phyloP scores from a whole-genome alignment of 495 filamentous ascomycete genomes.

The Penicillium simplicissimum region DNA sequence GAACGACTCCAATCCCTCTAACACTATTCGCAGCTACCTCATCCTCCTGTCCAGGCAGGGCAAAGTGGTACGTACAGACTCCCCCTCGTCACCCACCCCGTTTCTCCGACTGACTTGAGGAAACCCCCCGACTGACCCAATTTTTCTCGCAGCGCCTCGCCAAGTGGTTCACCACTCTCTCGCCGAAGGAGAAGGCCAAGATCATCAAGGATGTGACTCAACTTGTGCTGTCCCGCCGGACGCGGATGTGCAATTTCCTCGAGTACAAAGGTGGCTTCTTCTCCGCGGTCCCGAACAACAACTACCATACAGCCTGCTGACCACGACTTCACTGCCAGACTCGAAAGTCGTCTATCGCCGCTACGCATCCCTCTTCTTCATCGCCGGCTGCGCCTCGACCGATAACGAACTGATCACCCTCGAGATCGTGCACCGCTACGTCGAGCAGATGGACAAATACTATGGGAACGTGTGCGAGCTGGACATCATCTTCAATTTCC shows the following conservation, averaged over 20 bases:
- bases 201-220: slow-evolving; percentile 99
- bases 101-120: slow-evolving; percentile 31
- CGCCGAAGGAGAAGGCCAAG: slow-evolving; percentile 98
- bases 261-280: slow-evolving; percentile 85
- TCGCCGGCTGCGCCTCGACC: slow-evolving; percentile 89
- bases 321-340: slow-evolving; percentile 54
- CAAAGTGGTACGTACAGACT: slow-evolving; percentile 76
- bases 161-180: slow-evolving; percentile 99
- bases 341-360: slow-evolving; percentile 98
- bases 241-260: slow-evolving; percentile 99
- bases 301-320: slow-evolving; percentile 17
- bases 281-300: slow-evolving; percentile 11
- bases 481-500: slow-evolving; percentile 99
- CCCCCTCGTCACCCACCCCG: slow-evolving; percentile 48
- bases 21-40: slow-evolving; percentile 72
- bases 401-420: slow-evolving; percentile 98
- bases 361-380: slow-evolving; percentile 99
- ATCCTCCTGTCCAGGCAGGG: slow-evolving; percentile 97
- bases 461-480: slow-evolving; percentile 99
- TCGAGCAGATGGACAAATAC: slow-evolving; percentile 99
- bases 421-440: slow-evolving; percentile 97
- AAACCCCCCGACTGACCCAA: slow-evolving; percentile 24
- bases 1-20: not conserved
- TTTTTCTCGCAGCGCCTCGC: slow-evolving; percentile 74
- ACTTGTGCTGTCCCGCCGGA: slow-evolving; percentile 90